These are phyloP conservation scores for Coemansia aciculifera DNA, from an alignment of 192 early-diverging fungal genomes.

Conservation along the genomic window DNA sequence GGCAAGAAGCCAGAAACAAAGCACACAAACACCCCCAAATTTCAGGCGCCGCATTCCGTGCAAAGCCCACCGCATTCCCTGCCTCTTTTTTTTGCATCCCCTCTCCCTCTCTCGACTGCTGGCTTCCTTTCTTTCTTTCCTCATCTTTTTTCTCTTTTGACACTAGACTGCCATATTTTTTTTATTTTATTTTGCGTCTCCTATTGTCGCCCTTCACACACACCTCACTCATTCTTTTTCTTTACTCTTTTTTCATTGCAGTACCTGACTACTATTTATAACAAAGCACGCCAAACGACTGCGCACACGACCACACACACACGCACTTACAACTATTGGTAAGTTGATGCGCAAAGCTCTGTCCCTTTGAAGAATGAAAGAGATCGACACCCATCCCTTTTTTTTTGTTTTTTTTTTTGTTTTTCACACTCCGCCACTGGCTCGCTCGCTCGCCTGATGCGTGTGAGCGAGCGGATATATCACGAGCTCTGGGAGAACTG, in stretches of 20 bases:
- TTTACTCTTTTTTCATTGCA: not conserved
- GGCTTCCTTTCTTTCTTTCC: slow-evolving; percentile 9
- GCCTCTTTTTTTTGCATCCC: not conserved
- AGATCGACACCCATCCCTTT: not conserved
- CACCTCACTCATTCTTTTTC: not conserved
- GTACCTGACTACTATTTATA: not conserved
- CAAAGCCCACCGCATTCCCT: slow-evolving; percentile 2
- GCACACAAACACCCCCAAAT: not conserved
- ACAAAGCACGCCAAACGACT: not conserved
- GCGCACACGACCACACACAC: slow-evolving; percentile 1
- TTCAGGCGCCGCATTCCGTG: not conserved
- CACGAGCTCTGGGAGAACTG: not conserved
- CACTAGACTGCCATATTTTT: slow-evolving; percentile 9
- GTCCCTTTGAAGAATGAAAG: not conserved
- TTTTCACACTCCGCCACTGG: not conserved
- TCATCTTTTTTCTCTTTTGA: not conserved
- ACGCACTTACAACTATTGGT: slow-evolving; percentile 1
- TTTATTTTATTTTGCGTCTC: not conserved
- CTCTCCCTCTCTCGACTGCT: slow-evolving; percentile 1
- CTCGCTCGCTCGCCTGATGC: not conserved
- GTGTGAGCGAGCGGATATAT: slow-evolving; percentile 1
- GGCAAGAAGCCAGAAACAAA: not conserved
- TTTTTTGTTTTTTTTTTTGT: too few species aligned
- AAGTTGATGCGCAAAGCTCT: slow-evolving; percentile 5
- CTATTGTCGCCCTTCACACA: slow-evolving; percentile 1